A percentile compares a stretch with the other conserved stretches of the same genome.
These are phyloP conservation scores for Colletotrichum camelliae DNA, from an alignment of 2,329 filamentous ascomycete species.

Conservation along the genomic window DNA sequence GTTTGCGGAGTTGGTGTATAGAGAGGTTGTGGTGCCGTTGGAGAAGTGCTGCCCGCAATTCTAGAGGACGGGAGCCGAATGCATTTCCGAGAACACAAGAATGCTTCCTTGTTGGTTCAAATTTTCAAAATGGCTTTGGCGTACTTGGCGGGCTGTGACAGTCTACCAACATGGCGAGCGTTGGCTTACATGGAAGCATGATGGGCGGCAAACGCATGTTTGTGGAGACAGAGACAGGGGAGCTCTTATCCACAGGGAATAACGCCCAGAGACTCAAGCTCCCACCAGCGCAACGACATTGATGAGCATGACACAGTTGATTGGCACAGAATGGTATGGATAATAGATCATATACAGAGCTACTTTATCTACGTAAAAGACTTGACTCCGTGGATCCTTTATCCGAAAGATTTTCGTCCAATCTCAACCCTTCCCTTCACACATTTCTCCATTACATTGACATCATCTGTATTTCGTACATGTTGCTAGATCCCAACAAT, in stretches of 20 bases:
- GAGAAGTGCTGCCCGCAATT: conserved; percentile 21
- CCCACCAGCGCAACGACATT: too few relatives aligned
- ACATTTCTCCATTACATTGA: conserved; percentile 23
- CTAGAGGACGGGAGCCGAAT: not conserved
- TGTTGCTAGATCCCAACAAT: conserved; percentile 29
- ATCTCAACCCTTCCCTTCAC: conserved; percentile 25
- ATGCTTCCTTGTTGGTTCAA: not conserved
- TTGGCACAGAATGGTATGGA: conserved; percentile 11
- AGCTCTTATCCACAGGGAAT: not conserved
- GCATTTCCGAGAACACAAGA: too few relatives aligned
- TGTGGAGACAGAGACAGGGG: not conserved
- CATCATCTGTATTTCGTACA: conserved; percentile 22
- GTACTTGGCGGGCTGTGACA: not conserved
- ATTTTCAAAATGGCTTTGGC: not conserved
- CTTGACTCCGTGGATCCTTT: conserved; percentile 20
- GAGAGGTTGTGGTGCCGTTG: conserved; percentile 18
- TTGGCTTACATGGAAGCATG: not conserved
- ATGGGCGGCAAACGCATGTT: not conserved
- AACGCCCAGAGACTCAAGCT: not conserved
- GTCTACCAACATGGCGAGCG: not conserved
- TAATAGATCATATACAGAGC: conserved; percentile 46
- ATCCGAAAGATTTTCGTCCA: conserved; percentile 14
- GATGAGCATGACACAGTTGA: not conserved
- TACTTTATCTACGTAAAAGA: conserved; percentile 43
- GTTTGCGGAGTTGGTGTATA: not conserved